Evolutionary conservation across 805 yeast species (phyloP).

Genomic region (Kregervanrija pseudodelftensis): DNA sequence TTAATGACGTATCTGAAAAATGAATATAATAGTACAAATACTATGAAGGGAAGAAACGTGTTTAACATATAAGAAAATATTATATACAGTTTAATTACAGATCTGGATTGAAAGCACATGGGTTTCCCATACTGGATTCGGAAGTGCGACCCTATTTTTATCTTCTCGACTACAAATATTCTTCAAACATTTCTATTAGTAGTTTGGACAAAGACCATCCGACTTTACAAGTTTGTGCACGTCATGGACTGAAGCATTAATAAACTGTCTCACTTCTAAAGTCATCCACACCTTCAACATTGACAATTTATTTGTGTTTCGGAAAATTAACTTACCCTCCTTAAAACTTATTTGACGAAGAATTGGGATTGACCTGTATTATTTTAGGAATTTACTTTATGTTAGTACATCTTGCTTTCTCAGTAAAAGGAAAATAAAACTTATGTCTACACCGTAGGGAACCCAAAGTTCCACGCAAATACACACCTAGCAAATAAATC

Average conservation of each 20-base stretch:
- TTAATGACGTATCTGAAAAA: background rate
- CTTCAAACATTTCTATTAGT: constrained; percentile 20
- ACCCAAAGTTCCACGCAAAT: constrained; percentile 37
- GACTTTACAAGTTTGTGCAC: constrained; percentile 54
- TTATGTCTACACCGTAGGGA: constrained; percentile 25
- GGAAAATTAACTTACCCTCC: constrained; percentile 54
- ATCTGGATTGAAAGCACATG: no score
- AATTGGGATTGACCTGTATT: constrained; percentile 68
- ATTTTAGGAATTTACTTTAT: background rate
- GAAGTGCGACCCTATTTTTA: background rate
- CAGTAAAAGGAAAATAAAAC: background rate
- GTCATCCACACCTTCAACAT: constrained; percentile 92
- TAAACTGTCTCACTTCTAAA: constrained; percentile 79
- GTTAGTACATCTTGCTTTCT: constrained; percentile 7
- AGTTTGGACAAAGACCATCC: constrained; percentile 62
- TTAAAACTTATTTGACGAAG: constrained; percentile 71
- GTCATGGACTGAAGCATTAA: constrained; percentile 76
- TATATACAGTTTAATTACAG: no score
- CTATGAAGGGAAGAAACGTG: no score
- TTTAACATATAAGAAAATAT: no score
- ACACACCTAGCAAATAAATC: constrained; percentile 96
- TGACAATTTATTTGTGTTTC: constrained; percentile 54
- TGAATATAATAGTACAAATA: background rate
- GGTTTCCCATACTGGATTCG: no score
- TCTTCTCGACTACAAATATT: no score